Evolutionary conservation across 805 yeast genomes (phyloP).

Genomic region (Saturnispora halmiae): DNA sequence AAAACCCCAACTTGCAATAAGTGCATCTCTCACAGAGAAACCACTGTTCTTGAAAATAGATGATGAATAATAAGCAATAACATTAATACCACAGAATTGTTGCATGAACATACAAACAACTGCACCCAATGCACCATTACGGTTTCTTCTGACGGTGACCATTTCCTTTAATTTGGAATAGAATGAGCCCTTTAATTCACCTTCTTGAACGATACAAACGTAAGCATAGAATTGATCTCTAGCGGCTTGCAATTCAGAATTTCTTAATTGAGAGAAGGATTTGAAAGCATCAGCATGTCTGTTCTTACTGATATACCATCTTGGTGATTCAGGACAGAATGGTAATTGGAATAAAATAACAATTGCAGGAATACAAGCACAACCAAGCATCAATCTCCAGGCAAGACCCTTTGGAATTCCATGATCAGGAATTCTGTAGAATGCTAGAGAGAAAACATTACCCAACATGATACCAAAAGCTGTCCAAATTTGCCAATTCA

Average conservation of each 20-base stretch:
- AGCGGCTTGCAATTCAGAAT: conserved; percentile 50
- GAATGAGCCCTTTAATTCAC: conserved; percentile 39
- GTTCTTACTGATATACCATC: conserved; percentile 69
- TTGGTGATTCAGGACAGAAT: conserved; percentile 65
- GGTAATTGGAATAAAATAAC: conserved; percentile 52
- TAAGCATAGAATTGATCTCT: conserved; percentile 64
- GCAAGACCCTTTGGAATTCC: conserved; percentile 44
- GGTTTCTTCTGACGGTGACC: conserved; percentile 66
- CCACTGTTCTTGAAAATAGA: conserved; percentile 51
- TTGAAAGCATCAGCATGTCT: conserved; percentile 51
- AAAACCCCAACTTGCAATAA: conserved; percentile 49
- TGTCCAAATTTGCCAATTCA: conserved; percentile 71
- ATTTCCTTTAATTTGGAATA: conserved; percentile 43
- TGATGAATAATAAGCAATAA: conserved; percentile 66
- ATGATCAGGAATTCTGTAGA: conserved; percentile 42
- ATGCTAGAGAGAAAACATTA: conserved; percentile 54
- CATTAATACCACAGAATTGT: conserved; percentile 72
- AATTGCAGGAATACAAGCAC: conserved; percentile 60
- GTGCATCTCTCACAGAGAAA: conserved; percentile 36
- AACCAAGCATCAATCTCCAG: conserved; percentile 65
- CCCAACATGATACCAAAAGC: conserved; percentile 72
- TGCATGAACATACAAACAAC: conserved; percentile 76
- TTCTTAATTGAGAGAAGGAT: conserved; percentile 41
- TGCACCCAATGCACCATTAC: conserved; percentile 75
- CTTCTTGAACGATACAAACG: conserved; percentile 55